Percentiles rank a stretch among this genome's conserved stretches.
Evolutionary conservation across 1,284 basidiomycete genomes (phyloP).

Genomic region (Fomitiporia mediterranea): DNA sequence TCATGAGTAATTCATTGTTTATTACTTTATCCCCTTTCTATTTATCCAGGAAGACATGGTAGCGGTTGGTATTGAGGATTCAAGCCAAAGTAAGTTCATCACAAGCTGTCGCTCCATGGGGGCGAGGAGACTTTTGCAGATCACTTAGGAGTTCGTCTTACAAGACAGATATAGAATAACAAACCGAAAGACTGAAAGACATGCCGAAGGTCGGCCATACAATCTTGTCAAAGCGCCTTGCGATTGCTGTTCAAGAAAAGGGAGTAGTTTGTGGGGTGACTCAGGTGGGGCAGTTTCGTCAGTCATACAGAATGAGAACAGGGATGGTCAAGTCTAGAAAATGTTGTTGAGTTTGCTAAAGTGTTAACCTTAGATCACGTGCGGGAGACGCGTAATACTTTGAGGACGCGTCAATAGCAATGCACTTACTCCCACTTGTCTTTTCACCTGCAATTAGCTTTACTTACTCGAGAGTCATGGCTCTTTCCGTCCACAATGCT

Average conservation of each 20-base stretch:
- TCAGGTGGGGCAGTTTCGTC: slow-evolving; percentile 4
- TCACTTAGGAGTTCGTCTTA: slow-evolving; percentile 22
- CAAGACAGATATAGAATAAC: slow-evolving; percentile 18
- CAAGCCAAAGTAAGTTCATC: slow-evolving; percentile 90
- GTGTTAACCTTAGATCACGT: background rate
- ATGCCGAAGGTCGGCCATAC: slow-evolving; percentile 88
- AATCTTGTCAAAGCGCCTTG: slow-evolving; percentile 80
- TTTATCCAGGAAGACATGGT: slow-evolving; percentile 86
- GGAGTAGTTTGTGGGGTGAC: slow-evolving; percentile 57
- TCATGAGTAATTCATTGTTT: slow-evolving; percentile 22
- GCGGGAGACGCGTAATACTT: background rate
- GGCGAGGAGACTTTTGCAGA: slow-evolving; percentile 65
- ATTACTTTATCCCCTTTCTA: slow-evolving; percentile 70
- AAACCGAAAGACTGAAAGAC: slow-evolving; percentile 90
- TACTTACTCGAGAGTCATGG: slow-evolving; percentile 5
- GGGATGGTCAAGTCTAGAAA: too few species aligned
- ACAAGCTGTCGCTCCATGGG: slow-evolving; percentile 88
- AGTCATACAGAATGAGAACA: background rate
- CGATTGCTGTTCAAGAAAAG: slow-evolving; percentile 85
- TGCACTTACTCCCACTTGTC: background rate
- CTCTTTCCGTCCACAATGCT: slow-evolving; percentile 49
- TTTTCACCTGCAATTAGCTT: background rate
- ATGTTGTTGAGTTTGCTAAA: too few species aligned
- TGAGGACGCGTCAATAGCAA: slow-evolving; percentile 13
- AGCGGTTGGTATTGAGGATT: slow-evolving; percentile 62